phyloP scores from a whole-genome alignment of 2,329 filamentous ascomycete genomes.

The Coleophoma crateriformis region DNA sequence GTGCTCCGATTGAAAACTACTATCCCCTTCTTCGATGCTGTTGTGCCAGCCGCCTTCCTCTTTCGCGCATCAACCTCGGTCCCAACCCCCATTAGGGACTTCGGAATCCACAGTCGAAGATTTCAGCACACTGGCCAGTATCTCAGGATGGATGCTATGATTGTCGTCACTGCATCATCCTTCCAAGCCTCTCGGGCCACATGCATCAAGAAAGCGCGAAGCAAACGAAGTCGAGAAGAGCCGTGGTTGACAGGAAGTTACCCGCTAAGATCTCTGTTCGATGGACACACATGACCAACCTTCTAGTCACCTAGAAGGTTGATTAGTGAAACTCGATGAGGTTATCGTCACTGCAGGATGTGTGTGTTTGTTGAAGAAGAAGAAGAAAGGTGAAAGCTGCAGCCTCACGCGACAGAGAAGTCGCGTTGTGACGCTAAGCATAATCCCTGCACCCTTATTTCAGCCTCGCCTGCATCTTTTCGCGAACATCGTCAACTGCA shows the following conservation, averaged over 20 bases:
- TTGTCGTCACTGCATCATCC: constrained; percentile 21
- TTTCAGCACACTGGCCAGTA: constrained; percentile 8
- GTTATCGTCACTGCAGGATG: constrained; percentile 27
- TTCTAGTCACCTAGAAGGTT: constrained; percentile 14
- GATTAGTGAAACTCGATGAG: constrained; percentile 25
- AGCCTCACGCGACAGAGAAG: constrained; percentile 4
- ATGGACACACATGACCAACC: constrained; percentile 24
- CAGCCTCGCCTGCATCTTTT: background rate
- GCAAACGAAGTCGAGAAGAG: constrained; percentile 2
- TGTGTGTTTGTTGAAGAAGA: constrained; percentile 10
- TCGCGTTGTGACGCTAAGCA: background rate
- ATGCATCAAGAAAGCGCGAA: constrained; percentile 4
- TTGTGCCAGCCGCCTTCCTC: constrained; percentile 6
- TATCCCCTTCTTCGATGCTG: constrained; percentile 21
- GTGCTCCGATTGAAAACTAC: constrained; percentile 33
- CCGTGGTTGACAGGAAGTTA: background rate
- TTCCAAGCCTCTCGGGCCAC: constrained; percentile 3
- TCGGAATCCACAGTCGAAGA: constrained; percentile 6
- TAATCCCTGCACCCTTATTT: constrained; percentile 1
- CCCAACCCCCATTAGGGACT: constrained; percentile 13
- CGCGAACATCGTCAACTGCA: background rate
- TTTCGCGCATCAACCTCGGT: constrained; percentile 5
- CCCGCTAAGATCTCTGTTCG: constrained; percentile 32
- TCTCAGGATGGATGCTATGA: constrained; percentile 23
- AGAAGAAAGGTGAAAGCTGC: background rate